Conservation (phyloP, 2,329 filamentous ascomycete genomes). For the Fusarium udum region DNA sequence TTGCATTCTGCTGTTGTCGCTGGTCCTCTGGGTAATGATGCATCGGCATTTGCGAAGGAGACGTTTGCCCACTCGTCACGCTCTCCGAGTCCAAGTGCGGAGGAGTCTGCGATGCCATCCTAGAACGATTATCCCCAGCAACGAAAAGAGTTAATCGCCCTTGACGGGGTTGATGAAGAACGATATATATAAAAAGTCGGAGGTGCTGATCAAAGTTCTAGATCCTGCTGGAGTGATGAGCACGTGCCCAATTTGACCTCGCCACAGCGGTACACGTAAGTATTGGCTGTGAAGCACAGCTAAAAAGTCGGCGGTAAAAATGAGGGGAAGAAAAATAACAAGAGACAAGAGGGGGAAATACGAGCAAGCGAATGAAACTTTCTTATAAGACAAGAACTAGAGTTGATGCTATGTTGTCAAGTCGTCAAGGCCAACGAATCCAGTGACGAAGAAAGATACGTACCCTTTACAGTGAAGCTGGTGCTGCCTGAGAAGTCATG, state of each 20-base stretch:
- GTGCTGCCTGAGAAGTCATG: conserved; percentile 19
- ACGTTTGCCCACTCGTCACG: conserved; percentile 22
- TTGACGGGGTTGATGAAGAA: conserved; percentile 1
- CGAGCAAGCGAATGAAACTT: neutral
- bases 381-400: neutral
- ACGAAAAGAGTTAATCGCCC: neutral
- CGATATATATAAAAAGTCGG: neutral
- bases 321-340: neutral
- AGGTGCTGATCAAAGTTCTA: conserved; percentile 9
- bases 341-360: neutral
- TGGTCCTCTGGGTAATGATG: conserved; percentile 36
- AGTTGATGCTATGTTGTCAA: conserved; percentile 17
- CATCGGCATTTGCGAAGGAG: conserved; percentile 30
- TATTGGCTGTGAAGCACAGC: conserved; percentile 10
- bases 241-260: conserved; percentile 32
- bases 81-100: conserved; percentile 22
- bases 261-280: conserved; percentile 22
- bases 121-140: neutral
- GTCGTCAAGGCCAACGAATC: conserved; percentile 32
- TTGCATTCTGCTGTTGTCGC: neutral
- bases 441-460: conserved; percentile 14
- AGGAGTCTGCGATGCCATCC: conserved; percentile 27
- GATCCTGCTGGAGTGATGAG: conserved; percentile 11
- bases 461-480: conserved; percentile 12
- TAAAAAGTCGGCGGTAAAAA: neutral